phyloP scores from a whole-genome alignment of 768 basidiomycete species.

The Xerocomus potaroensis region DNA sequence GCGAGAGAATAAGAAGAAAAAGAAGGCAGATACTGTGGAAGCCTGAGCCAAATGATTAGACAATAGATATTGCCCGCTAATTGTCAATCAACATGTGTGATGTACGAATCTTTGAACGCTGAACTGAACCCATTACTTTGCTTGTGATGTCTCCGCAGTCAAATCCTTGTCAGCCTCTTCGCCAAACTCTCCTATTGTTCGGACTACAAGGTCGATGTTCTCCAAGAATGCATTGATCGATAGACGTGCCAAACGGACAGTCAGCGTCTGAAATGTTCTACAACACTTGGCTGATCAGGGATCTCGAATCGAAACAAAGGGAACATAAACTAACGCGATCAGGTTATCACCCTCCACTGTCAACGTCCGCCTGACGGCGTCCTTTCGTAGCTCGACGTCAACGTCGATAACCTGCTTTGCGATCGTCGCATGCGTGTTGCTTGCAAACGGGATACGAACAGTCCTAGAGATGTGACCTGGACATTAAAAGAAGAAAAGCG shows the following conservation, averaged over 20 bases:
- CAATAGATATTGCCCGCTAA: slow-evolving; percentile 16
- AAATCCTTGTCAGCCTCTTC: slow-evolving; percentile 47
- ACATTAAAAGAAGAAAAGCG: no score
- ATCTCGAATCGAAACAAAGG: not conserved
- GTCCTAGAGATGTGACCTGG: slow-evolving; percentile 38
- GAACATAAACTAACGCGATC: slow-evolving; percentile 57
- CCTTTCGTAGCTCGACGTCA: slow-evolving; percentile 77
- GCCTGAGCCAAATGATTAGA: slow-evolving; percentile 26
- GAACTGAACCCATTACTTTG: slow-evolving; percentile 4
- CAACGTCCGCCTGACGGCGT: slow-evolving; percentile 73
- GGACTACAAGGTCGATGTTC: slow-evolving; percentile 80
- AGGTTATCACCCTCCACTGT: slow-evolving; percentile 63
- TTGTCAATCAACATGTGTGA: slow-evolving; percentile 15
- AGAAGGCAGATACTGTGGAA: slow-evolving; percentile 58
- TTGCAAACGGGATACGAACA: slow-evolving; percentile 75
- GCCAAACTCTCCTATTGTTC: slow-evolving; percentile 78
- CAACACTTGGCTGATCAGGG: slow-evolving; percentile 2
- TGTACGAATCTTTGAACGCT: slow-evolving; percentile 10
- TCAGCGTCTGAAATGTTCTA: slow-evolving; percentile 74
- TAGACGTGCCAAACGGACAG: slow-evolving; percentile 80
- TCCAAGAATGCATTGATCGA: slow-evolving; percentile 85
- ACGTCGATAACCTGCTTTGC: slow-evolving; percentile 84
- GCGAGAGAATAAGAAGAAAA: slow-evolving; percentile 91
- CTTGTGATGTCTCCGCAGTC: not conserved
- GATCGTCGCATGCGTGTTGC: slow-evolving; percentile 68